Evolutionary conservation across 345 rosid species (phyloP), one percentile per base, ranked within the genome.

Genomic region (Microcos paniculata): DNA sequence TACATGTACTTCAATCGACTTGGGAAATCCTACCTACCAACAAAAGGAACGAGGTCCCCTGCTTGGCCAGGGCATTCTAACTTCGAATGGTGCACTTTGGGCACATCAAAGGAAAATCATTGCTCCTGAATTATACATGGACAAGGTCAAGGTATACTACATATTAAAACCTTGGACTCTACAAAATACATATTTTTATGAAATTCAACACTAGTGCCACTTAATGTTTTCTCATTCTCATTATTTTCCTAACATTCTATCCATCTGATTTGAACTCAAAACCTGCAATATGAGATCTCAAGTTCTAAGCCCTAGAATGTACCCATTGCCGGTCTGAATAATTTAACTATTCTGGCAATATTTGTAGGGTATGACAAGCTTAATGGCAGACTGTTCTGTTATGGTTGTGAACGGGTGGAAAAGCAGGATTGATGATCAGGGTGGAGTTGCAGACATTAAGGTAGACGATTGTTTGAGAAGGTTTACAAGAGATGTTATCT

Each of bases 401-500:
- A 23, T 64, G 3, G 28, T 81, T 45, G 74, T 82, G 4, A 75
- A 67, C 0, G 76, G 62, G 18, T 88, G 88, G 88, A 68, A 79
- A 16, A 35, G 21, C 48, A 67, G 69, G 33, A 67, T 58, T 14
- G 80, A 70, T 4, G 62, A 72, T 11, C 46, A 66, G 12, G 80
- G 71, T 13, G 70, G 72, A 10, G 38, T 7, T 13, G 75, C 72
- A 1, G 84, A 76, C 23, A 71, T 83, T 3, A 77, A 58, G 18
- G 70, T 81, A 4, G 88, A 85, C 13, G 87, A 72, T 62, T 82
- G 81, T 59, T 78, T 87, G 72, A 80, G 85, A 79, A 82, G 72
- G 26, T 82, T 83, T 40, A 85, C 94, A 2, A 89, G 85, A 12
- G 91, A 88, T 57, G 87, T 91, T 18, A 88, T 92, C 61, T 79